These are phyloP conservation scores for Eucalyptus erythrocorys DNA, from an alignment of 345 rosid species.

Conservation along the genomic window DNA sequence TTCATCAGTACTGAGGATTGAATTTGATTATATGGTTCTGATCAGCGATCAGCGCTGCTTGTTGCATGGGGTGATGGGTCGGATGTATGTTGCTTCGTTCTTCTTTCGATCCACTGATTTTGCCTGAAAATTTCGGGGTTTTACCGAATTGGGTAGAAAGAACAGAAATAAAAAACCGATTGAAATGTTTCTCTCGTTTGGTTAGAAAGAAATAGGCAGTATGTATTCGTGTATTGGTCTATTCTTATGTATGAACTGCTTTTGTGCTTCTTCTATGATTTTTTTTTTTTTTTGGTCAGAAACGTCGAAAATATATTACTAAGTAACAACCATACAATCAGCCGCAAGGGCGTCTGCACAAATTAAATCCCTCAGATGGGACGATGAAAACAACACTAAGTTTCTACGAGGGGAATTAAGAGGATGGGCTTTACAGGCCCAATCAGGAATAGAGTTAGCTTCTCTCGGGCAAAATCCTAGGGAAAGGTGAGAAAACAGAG, in stretches of 20 bases:
- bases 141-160: neutral
- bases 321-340: too few relatives aligned
- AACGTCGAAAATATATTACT: too few relatives aligned
- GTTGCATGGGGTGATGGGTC: neutral
- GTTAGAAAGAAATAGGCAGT: neutral
- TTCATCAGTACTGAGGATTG: neutral
- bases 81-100: neutral
- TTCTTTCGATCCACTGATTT: neutral
- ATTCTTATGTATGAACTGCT: neutral
- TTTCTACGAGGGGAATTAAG: too few relatives aligned
- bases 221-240: neutral
- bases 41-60: neutral
- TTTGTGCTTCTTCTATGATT: neutral
- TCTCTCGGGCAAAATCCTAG: too few relatives aligned
- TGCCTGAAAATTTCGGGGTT: neutral
- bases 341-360: too few relatives aligned
- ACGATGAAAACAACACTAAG: too few relatives aligned
- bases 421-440: too few relatives aligned
- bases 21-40: neutral
- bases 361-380: too few relatives aligned
- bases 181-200: neutral
- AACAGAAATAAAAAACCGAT: neutral
- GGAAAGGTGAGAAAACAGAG: too few relatives aligned
- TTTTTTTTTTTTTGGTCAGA: too few relatives aligned
- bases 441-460: too few relatives aligned